These are phyloP conservation scores for Cryptosporidium muris DNA, from an alignment of 169 alveolate genomes.

Conservation along the genomic window DNA sequence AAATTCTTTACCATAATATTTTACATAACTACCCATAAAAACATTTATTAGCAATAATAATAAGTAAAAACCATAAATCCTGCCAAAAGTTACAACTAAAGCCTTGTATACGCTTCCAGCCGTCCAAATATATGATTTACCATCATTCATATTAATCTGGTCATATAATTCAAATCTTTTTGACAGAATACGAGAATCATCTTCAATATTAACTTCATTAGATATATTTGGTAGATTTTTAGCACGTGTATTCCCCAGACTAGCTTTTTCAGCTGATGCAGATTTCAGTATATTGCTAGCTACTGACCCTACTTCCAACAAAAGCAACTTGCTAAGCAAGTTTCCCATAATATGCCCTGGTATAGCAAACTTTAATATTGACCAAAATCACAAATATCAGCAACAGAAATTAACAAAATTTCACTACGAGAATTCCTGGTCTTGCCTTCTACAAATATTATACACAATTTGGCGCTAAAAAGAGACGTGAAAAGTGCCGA, in stretches of 20 bases:
- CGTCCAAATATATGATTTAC: conserved; percentile 2
- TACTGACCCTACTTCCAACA: too few relatives aligned
- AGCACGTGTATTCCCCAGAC: conserved; percentile 20
- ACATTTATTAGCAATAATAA: conserved; percentile 11
- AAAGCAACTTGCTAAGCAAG: too few relatives aligned
- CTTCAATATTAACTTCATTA: neutral
- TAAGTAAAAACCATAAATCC: conserved; percentile 17
- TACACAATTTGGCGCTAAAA: too few relatives aligned
- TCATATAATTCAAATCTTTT: conserved; percentile 8
- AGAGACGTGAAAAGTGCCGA: too few relatives aligned
- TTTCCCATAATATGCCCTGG: too few relatives aligned
- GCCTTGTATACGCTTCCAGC: conserved; percentile 3
- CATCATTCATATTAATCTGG: neutral
- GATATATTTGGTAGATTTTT: conserved; percentile 21
- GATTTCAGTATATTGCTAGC: too few relatives aligned
- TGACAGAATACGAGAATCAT: conserved; percentile 4
- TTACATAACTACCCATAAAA: conserved; percentile 1
- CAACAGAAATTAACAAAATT: too few relatives aligned
- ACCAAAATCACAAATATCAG: too few relatives aligned
- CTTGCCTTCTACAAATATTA: too few relatives aligned
- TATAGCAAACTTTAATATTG: too few relatives aligned
- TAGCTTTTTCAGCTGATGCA: neutral
- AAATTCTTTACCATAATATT: conserved; percentile 7
- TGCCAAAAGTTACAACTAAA: conserved; percentile 12
- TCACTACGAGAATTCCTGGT: too few relatives aligned